Base-by-base conservation (phyloP, 2,329 filamentous ascomycete genomes). In the Emericellopsis atlantica region DNA sequence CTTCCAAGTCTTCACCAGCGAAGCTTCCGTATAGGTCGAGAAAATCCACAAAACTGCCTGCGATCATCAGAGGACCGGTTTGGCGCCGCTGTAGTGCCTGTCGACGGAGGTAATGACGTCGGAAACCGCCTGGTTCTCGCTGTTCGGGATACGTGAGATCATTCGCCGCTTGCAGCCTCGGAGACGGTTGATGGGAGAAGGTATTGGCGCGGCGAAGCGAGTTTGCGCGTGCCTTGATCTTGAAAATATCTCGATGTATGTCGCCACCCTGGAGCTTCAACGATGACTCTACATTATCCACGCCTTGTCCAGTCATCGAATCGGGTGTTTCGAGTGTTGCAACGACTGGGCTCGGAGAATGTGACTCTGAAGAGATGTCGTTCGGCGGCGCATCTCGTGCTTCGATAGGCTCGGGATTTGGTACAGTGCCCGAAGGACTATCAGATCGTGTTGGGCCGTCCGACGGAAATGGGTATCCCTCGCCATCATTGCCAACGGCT, bases 201-300 rank as follows among this genome's bases (percentile, higher is more conserved):
- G 81, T 86, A 40, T 72, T 72, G 14, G 83, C 68, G 46, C 83
- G 72, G 51, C 75, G 55, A 59, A 62, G 50, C 52, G 71, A 57
- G 56, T 53, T 56, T 24, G 58, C 61, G 32, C 76, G 67, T 14
- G 78, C 76, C 45, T 80, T 76, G 50, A 86, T 78, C 54, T 76
- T 82, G 69, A 84, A 89, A 29, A 89, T 72, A 51, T 85, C 81
- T 29, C 84, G 78, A 54, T 88, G 83, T 18, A 89, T 81, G 51
- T 89, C 84, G 33, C 84, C 84, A 40, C 84, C 84, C 52, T 83
- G 82, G 4, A 88, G 67, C 44, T 68, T 75, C 40, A 88, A 64
- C 0, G 84, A 88, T 2, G 81, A 86, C 42, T 63, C 58, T 29
- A 60, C 45, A n/a, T 48, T 45, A 44, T 81, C 74, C 36, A 9